Evolutionary conservation across 768 basidiomycete species (phyloP).

Genomic region (Lactifluus piperatus): DNA sequence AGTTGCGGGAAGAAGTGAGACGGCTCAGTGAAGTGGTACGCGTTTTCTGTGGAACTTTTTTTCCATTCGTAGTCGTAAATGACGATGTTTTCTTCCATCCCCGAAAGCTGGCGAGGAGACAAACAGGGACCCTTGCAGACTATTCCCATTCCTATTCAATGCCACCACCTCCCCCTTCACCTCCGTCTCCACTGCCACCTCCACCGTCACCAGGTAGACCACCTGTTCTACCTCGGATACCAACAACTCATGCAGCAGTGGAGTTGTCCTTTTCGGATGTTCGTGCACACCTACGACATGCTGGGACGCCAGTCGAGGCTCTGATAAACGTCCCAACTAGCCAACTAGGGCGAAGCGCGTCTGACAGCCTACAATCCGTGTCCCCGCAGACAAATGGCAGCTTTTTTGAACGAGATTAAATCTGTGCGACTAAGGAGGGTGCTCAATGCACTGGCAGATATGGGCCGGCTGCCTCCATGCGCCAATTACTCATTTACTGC

Average conservation of each 20-base stretch:
- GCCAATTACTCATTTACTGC: background rate
- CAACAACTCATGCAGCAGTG: conserved; percentile 24
- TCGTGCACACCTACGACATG: conserved; percentile 58
- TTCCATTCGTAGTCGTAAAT: background rate
- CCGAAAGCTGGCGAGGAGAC: conserved; percentile 6
- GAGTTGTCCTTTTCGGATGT: conserved; percentile 43
- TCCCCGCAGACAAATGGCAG: conserved; percentile 78
- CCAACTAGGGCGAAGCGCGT: conserved; percentile 28
- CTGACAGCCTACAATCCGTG: conserved; percentile 60
- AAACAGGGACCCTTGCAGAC: background rate
- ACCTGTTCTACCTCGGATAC: conserved; percentile 14
- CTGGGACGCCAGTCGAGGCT: conserved; percentile 48
- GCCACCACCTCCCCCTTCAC: conserved; percentile 19
- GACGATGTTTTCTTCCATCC: background rate
- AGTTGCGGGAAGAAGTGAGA: conserved; percentile 58
- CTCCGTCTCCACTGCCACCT: conserved; percentile 18
- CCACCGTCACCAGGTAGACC: background rate
- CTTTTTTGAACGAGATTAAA: conserved; percentile 75
- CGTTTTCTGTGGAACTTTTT: background rate
- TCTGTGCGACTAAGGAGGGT: conserved; percentile 52
- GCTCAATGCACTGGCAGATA: conserved; percentile 25
- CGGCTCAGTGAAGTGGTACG: conserved; percentile 49
- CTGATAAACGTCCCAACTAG: conserved; percentile 50
- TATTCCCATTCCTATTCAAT: background rate
- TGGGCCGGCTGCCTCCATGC: no score